Conservation (phyloP, 371 early-diverging fungal genomes). For the Batkoa obscura region DNA sequence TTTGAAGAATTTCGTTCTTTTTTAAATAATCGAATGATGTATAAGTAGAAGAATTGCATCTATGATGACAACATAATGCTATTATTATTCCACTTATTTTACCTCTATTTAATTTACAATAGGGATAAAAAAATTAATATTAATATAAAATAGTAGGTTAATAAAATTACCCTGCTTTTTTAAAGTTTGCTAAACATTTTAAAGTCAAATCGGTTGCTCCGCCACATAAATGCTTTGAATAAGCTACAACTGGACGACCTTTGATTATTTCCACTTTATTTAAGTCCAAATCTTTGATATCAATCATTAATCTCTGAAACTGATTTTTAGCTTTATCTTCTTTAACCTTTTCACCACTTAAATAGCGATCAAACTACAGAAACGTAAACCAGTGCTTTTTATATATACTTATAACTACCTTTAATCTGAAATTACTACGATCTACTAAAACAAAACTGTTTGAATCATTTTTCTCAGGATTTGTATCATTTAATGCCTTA, state of each 20-base stretch:
- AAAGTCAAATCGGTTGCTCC: constrained; percentile 77
- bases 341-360: constrained; percentile 13
- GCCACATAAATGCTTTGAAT: constrained; percentile 86
- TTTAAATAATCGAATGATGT: constrained; percentile 39
- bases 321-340: constrained; percentile 12
- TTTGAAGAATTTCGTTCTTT: constrained; percentile 16
- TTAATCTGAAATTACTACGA: constrained; percentile 52
- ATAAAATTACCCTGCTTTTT: constrained; percentile 10
- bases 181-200: constrained; percentile 43
- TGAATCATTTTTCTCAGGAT: constrained; percentile 9
- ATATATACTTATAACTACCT: constrained; percentile 17
- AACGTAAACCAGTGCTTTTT: constrained; percentile 6
- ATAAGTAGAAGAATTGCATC: constrained; percentile 60
- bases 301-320: constrained; percentile 47
- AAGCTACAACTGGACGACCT: constrained; percentile 31
- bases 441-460: constrained; percentile 48
- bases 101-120: constrained; percentile 8
- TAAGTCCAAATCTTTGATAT: constrained; percentile 62
- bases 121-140: not conserved
- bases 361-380: constrained; percentile 19
- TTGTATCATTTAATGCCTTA: constrained; percentile 12
- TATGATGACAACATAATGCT: constrained; percentile 82
- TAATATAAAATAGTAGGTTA: not conserved
- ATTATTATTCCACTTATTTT: constrained; percentile 54
- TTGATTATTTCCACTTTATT: constrained; percentile 13